Evolutionary conservation across 176 grass and related monocot species (phyloP), one percentile per base, ranked within the genome.

Genomic region (Calamus simplicifolius): DNA sequence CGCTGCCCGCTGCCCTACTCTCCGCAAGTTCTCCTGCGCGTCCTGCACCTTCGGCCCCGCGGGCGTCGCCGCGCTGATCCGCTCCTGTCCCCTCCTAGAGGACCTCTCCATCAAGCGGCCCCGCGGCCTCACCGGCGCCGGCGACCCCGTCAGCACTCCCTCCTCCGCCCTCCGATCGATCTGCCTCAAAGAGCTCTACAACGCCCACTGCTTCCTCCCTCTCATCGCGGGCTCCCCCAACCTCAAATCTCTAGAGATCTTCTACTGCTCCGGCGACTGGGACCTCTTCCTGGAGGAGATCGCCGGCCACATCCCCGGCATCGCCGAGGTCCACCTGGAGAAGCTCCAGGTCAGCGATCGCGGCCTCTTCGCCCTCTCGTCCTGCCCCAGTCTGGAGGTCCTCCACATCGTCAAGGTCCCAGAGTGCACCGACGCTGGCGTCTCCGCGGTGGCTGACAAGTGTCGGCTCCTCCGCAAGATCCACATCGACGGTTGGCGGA

Each of bases 261-360:
- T 59, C 26, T 16, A 25, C 5, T 59, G 57, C 29, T 59, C 57
- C 26, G 57, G 57, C 16, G 57, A 59, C 57, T 59, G 57, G 57
- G 57, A 59, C 25, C 27, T 1, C 13, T 21, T 59, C 14, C 57
- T 59, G 2, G 26, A 27, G 57, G 57, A 29, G 27, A 59, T 59
- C 17, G 57, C 57, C 0, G 57, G 3, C 29, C 15, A 59, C 15
- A 27, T 59, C 25, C 57, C 27, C 17, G 57, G 26, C 26, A n/a
- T 59, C 12, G 21, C 12, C 14, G 57, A 59, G 26, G 29, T 59
- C 57, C 57, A 59, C 27, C 57, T 59, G 14, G 57, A 59, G 57
- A 59, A 59, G 57, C 57, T 59, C 27, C 57, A 59, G 57, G 26
- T 59, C 57, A 59, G 57, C 18, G 57, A 59, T 59, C 57, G 57